Evolutionary conservation across 2,329 filamentous ascomycete species (phyloP).

Genomic region (Alternaria sp.): DNA sequence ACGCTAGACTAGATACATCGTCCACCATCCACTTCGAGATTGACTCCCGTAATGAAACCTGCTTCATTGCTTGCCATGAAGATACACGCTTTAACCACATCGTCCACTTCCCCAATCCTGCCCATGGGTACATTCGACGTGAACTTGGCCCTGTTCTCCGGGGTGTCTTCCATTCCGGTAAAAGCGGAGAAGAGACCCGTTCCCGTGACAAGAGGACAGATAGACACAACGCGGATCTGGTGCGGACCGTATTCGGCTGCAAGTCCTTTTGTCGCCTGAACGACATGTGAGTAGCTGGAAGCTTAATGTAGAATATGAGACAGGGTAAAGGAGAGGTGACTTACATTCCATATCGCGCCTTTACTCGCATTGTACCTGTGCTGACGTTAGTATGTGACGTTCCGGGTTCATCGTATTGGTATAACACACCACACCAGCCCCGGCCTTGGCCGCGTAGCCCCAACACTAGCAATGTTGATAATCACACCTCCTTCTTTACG

Average conservation of each 20-base stretch:
- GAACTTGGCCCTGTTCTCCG: conserved; percentile 62
- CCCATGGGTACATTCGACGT: conserved; percentile 67
- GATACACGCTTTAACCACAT: conserved; percentile 65
- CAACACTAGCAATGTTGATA: conserved; percentile 72
- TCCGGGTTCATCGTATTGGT: too few relatives aligned
- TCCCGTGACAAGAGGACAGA: conserved; percentile 72
- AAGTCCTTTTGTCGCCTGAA: conserved; percentile 67
- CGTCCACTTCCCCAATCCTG: conserved; percentile 66
- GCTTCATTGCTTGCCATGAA: conserved; percentile 68
- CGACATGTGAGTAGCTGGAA: conserved; percentile 26
- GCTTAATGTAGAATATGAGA: not conserved
- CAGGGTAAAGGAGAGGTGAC: conserved; percentile 2
- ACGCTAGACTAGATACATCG: conserved; percentile 42
- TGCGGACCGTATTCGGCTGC: conserved; percentile 77
- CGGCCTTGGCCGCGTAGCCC: conserved; percentile 67
- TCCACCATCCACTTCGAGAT: conserved; percentile 53
- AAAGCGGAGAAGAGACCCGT: conserved; percentile 70
- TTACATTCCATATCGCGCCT: conserved; percentile 68
- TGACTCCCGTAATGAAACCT: conserved; percentile 67
- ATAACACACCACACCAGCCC: conserved; percentile 71
- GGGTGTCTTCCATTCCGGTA: conserved; percentile 68
- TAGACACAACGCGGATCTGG: conserved; percentile 75
- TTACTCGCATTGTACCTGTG: conserved; percentile 73
- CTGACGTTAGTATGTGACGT: too few relatives aligned
- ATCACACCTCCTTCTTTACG: conserved; percentile 67